Evolutionary conservation across 1,139 yeast genomes (phyloP).

Genomic region (Debaryomyces singareniensis): DNA sequence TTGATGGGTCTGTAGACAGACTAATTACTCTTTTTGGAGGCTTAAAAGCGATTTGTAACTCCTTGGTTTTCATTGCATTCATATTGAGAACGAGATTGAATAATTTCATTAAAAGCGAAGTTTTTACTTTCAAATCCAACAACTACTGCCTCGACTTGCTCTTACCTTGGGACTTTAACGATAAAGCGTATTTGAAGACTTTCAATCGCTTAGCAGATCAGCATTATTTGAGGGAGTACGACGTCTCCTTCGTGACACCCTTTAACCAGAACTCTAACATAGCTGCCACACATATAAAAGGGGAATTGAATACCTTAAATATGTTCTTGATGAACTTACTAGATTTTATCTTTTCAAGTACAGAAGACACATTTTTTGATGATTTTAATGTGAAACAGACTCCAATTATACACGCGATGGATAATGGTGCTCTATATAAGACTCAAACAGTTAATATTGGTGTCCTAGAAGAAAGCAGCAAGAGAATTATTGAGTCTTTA

Average conservation of each 20-base stretch:
- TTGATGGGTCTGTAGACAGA: constrained; percentile 24
- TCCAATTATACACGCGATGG: constrained; percentile 18
- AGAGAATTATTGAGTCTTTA: too few species aligned
- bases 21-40: constrained; percentile 23
- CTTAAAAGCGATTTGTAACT: constrained; percentile 14
- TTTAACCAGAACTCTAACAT: constrained; percentile 8
- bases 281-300: constrained; percentile 10
- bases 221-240: constrained; percentile 5
- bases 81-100: constrained; percentile 18
- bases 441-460: constrained; percentile 14
- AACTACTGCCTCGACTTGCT: constrained; percentile 15
- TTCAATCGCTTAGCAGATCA: constrained; percentile 3
- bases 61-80: constrained; percentile 18
- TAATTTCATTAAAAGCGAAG: constrained; percentile 13
- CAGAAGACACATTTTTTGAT: constrained; percentile 8
- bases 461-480: constrained; percentile 9
- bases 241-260: constrained; percentile 7
- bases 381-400: constrained; percentile 12
- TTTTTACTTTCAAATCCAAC: constrained; percentile 26
- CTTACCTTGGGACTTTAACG: constrained; percentile 1
- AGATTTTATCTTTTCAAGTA: constrained; percentile 5
- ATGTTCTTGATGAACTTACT: constrained; percentile 9
- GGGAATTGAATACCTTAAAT: constrained; percentile 16
- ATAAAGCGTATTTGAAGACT: neutral
- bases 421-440: constrained; percentile 21